These are phyloP conservation scores for Hippophae gyantsensis DNA, from an alignment of 306 rosid species.

Conservation along the genomic window DNA sequence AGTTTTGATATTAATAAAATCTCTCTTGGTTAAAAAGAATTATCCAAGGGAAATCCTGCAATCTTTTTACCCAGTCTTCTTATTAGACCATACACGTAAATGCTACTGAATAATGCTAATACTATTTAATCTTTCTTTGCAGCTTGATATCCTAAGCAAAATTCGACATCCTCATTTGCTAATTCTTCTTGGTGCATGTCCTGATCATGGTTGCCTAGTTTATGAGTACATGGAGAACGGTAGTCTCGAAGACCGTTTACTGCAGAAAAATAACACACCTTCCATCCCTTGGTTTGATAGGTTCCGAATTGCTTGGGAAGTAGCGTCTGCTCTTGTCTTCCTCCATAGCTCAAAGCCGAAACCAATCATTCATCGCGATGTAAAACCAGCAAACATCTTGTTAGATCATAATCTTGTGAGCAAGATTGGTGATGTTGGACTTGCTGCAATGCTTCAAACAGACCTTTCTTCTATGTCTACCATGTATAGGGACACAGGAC, in stretches of 20 bases:
- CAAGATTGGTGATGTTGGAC: conserved; percentile 92
- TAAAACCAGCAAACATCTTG: conserved; percentile 92
- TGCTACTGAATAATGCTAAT: too few relatives aligned
- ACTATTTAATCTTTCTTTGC: conserved; percentile 3
- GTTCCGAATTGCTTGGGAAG: conserved; percentile 91
- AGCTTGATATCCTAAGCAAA: conserved; percentile 82
- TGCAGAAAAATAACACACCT: conserved; percentile 37
- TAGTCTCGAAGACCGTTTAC: conserved; percentile 75
- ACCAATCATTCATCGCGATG: conserved; percentile 90
- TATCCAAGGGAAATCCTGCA: too few relatives aligned
- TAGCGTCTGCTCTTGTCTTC: conserved; percentile 80
- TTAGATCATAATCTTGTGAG: conserved; percentile 73
- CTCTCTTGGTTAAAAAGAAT: too few relatives aligned
- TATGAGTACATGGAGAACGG: conserved; percentile 95
- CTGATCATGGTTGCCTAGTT: conserved; percentile 69
- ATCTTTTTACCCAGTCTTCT: too few relatives aligned
- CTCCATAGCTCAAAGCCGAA: conserved; percentile 83
- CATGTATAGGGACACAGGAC: conserved; percentile 45
- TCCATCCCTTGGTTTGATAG: conserved; percentile 90
- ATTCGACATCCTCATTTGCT: conserved; percentile 89
- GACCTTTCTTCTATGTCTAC: conserved; percentile 39
- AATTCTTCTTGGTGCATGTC: conserved; percentile 87
- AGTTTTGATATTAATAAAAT: too few relatives aligned
- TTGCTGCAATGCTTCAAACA: conserved; percentile 54
- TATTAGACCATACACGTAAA: too few relatives aligned